Conservation (phyloP, 2,329 filamentous ascomycete species). For the Conoideocrella luteorostrata region DNA sequence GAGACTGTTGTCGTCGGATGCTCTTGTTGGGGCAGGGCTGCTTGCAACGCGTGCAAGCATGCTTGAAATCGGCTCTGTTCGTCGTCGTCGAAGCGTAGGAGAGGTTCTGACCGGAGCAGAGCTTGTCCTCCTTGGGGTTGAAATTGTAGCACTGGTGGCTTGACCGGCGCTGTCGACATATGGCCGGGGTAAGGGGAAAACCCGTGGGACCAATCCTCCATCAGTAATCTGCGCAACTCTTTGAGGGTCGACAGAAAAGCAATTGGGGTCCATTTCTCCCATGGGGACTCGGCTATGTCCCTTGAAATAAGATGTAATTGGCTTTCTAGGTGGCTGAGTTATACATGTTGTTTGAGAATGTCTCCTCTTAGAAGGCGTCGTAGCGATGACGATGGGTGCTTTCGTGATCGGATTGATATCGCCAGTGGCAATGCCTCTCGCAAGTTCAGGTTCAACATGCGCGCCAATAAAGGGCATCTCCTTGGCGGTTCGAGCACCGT, state of each 20-base stretch:
- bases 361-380: conserved; percentile 35
- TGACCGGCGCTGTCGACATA: conserved; percentile 38
- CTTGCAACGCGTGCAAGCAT: conserved; percentile 28
- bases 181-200: conserved; percentile 53
- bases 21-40: conserved; percentile 15
- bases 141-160: conserved; percentile 9
- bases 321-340: conserved; percentile 33
- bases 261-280: conserved; percentile 58
- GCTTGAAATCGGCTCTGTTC: conserved; percentile 45
- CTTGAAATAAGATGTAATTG: conserved; percentile 51
- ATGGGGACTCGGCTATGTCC: conserved; percentile 45
- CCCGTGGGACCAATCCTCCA: conserved; percentile 44
- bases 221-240: conserved; percentile 42
- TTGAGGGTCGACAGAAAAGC: conserved; percentile 47
- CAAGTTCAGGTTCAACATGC: conserved; percentile 61
- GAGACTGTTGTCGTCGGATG: conserved; percentile 8
- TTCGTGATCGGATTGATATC: conserved; percentile 91
- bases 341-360: conserved; percentile 28
- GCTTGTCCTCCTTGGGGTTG: conserved; percentile 11
- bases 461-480: conserved; percentile 78
- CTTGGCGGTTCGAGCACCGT: conserved; percentile 55
- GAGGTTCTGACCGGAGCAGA: conserved; percentile 22
- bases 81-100: conserved; percentile 39
- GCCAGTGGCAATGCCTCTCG: conserved; percentile 68
- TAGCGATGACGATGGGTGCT: conserved; percentile 43